Percentiles rank a stretch among this genome's conserved stretches.
Conservation (phyloP, 1,284 basidiomycete genomes). For the Chiua sp. region DNA sequence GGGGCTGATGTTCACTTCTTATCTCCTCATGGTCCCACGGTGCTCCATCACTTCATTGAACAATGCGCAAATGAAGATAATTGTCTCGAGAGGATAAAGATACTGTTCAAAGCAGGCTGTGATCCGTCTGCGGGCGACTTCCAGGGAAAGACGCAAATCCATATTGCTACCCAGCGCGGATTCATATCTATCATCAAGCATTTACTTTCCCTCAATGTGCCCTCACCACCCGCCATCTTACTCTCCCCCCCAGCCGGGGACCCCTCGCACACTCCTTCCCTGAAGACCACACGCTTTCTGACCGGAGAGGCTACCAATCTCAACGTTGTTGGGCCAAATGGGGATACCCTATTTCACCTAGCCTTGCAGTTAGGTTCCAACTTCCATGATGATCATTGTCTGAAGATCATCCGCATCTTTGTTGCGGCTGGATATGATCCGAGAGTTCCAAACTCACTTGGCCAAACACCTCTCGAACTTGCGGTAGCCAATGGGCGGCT, state of each 20-base stretch:
- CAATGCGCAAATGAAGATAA: not conserved
- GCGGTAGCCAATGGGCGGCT: not conserved
- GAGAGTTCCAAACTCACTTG: not conserved
- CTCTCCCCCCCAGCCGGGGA: not conserved
- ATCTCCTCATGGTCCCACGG: not conserved
- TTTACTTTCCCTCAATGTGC: not conserved
- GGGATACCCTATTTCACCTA: slow-evolving; percentile 9
- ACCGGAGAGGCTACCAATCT: slow-evolving; percentile 1
- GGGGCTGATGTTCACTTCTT: not conserved
- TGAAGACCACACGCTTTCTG: not conserved
- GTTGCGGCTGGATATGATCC: not conserved
- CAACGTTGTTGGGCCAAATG: not conserved
- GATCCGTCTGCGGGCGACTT: slow-evolving; percentile 1
- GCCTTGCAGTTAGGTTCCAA: not conserved
- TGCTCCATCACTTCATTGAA: slow-evolving; percentile 1
- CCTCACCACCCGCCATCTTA: slow-evolving; percentile 9
- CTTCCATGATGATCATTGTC: not conserved
- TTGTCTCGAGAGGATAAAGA: not conserved
- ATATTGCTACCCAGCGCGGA: not conserved
- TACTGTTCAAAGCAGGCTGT: slow-evolving; percentile 11
- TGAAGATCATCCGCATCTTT: not conserved
- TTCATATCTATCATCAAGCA: not conserved
- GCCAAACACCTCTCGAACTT: not conserved
- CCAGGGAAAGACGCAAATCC: not conserved
- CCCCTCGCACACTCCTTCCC: not conserved